Evolutionary conservation across 2,329 filamentous ascomycete species (phyloP), one percentile per base, ranked within the genome.

Genomic region (Aspergillus proliferans): DNA sequence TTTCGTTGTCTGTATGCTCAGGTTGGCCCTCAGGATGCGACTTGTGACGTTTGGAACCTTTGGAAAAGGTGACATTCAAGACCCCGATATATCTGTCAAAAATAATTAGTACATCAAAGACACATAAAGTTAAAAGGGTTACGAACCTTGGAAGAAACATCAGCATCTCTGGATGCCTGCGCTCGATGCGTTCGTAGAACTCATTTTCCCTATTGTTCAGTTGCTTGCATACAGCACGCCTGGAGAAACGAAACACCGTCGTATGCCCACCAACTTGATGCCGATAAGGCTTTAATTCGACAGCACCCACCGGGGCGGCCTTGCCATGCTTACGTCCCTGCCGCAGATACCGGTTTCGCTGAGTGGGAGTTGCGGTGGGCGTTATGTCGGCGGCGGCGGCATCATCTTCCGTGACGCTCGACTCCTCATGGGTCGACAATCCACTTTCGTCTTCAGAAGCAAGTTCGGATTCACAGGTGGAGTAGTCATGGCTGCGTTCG

Each of bases 261-360:
- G 90, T 96, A 68, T 98, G 93, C 0, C 93, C 93, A 50, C 93
- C 93, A 48, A 98, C 93, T 71, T 98, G 93, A 71, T 98, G 93
- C 57, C 89, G 88, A 71, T 96, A 98, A 1, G 93, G 93, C 62
- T 96, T 95, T 52, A 98, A 77, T 68, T 97, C 91, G 58, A 98
- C 95, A 26, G 92, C 92, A 54, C 92, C 88, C 24, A 95, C 77
- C 3, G 91, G 89, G 7, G 63, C 66, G 4, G 65, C 51, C 19
- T 57, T 50, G 38, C 38, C 38, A 46, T 61, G 55, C 44, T 62
- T 67, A 47, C 58, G 64, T 47, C 59, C 66, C 42, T 59, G 57
- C 34, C 57, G 61, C 28, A 53, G 51, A 33, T 62, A 44, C 30
- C 58, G 61, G 9, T 56, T 53, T 38, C 54, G 54, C 49, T 67